Evolutionary conservation across 208 protist genomes (phyloP), one percentile per base, ranked within the genome.

Genomic region (Trypanosoma congolense): DNA sequence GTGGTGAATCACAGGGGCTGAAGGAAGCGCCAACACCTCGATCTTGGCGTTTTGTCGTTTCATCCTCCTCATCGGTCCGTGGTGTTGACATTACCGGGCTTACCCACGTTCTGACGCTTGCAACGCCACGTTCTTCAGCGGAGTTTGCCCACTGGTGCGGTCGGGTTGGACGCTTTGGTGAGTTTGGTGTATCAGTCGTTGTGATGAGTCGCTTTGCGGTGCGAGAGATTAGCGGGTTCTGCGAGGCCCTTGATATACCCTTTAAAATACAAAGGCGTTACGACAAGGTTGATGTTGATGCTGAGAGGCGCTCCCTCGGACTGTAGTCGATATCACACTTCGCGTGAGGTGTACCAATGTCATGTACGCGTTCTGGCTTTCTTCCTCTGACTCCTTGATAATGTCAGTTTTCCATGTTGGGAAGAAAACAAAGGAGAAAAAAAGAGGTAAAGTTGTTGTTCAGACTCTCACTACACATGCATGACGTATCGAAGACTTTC

Each of bases 91-190:
- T 94, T 19, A 57, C 57, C 1, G 58, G 66, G 8, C 72, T 94
- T 24, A 88, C 83, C 12, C 81, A 92, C 66, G 84, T 92, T 3
- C 49, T 90, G 42, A 82, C 92, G 29, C 58, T 91, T 4, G 76
- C 79, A 9, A 58, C 59, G 14, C 81, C 87, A 0, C 38, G 65
- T 16, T 83, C 59, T 14, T 67, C 72, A 18, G 47, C 81, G 40
- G 87, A 94, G 66, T 91, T 88, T 57, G 79, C 77, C 33, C 87
- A 94, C 54, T 94, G 83, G 80, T 87, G 80, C 33, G 87, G 87
- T 2, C 83, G 87, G 9, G 87, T 94, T 1, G 87, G 87, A 21
- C 78, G 87, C 53, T 70, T 94, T 44, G 87, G 83, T 1, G 46
- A 29, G 9, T 35, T 33, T 10, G 87, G 87, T 9, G 70, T 83